Evolutionary conservation across 2,329 filamentous ascomycete species (phyloP).

Genomic region (Alternaria sp.): DNA sequence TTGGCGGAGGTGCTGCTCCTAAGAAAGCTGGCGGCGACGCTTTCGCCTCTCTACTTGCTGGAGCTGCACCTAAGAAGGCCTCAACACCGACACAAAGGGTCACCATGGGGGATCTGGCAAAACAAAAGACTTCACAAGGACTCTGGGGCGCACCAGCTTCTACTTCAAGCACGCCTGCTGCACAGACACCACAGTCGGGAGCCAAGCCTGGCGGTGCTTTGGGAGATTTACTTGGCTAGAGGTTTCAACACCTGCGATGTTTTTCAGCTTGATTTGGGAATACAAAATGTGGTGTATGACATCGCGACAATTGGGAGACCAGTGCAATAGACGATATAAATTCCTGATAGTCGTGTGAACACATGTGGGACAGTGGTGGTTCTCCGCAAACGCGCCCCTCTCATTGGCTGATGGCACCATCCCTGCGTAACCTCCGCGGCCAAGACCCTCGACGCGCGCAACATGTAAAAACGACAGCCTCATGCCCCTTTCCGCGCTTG

Average conservation of each 20-base stretch:
- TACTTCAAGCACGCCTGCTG: constrained; percentile 44
- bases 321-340: constrained; percentile 4
- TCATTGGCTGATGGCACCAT: constrained; percentile 10
- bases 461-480: constrained; percentile 19
- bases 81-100: constrained; percentile 68
- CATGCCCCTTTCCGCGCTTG: constrained; percentile 7
- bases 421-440: constrained; percentile 15
- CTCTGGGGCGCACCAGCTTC: constrained; percentile 82
- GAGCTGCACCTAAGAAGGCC: constrained; percentile 77
- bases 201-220: constrained; percentile 50
- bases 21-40: constrained; percentile 75
- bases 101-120: constrained; percentile 92
- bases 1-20: constrained; percentile 51
- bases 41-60: constrained; percentile 88
- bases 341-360: background rate
- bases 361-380: background rate
- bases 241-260: constrained; percentile 3
- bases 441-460: constrained; percentile 16
- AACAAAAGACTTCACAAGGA: constrained; percentile 93
- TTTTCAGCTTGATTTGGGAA: constrained; percentile 6
- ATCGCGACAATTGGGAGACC: background rate
- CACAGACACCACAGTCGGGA: constrained; percentile 38
- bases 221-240: constrained; percentile 48
- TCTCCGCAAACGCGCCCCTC: constrained; percentile 17
- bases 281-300: constrained; percentile 14